Conservation (phyloP, 2,329 filamentous ascomycete genomes). For the Ploettnerulaceae sp. region DNA sequence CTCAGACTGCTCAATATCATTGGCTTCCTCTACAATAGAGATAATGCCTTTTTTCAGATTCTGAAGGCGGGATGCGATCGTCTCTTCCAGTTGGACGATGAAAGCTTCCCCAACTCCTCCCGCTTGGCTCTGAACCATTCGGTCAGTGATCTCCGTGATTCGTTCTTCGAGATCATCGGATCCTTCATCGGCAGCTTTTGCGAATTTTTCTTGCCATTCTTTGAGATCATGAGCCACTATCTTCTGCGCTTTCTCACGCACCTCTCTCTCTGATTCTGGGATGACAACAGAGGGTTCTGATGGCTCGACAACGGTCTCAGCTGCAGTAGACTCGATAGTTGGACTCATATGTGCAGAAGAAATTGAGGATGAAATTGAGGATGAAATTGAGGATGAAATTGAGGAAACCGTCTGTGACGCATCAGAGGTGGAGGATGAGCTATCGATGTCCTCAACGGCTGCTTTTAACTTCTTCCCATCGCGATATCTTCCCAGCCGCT, state of each 20-base stretch:
- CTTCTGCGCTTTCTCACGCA: conserved; percentile 55
- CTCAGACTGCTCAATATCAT: conserved; percentile 46
- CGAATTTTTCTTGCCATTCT: conserved; percentile 85
- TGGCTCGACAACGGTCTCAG: conserved; percentile 20
- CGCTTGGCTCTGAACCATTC: conserved; percentile 61
- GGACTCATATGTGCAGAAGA: conserved; percentile 23
- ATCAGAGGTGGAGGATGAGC: conserved; percentile 31
- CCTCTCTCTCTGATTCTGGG: conserved; percentile 43
- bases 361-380: conserved; percentile 28
- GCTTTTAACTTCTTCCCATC: conserved; percentile 58
- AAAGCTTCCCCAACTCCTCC: conserved; percentile 61
- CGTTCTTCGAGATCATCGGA: conserved; percentile 60
- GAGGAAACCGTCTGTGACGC: conserved; percentile 28
- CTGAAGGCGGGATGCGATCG: conserved; percentile 58
- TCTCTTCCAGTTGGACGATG: conserved; percentile 62
- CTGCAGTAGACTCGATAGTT: conserved; percentile 9
- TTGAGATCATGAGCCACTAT: conserved; percentile 73
- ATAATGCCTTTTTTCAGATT: conserved; percentile 64
- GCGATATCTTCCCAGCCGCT: conserved; percentile 73
- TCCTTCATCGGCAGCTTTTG: conserved; percentile 79
- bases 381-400: conserved; percentile 25
- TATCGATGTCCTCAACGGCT: conserved; percentile 50
- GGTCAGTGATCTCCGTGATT: conserved; percentile 66
- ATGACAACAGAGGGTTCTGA: conserved; percentile 30
- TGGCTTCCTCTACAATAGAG: conserved; percentile 53